These are phyloP conservation scores for Pyrenophora seminiperda DNA, from an alignment of 2,329 filamentous ascomycete genomes.

Conservation along the genomic window DNA sequence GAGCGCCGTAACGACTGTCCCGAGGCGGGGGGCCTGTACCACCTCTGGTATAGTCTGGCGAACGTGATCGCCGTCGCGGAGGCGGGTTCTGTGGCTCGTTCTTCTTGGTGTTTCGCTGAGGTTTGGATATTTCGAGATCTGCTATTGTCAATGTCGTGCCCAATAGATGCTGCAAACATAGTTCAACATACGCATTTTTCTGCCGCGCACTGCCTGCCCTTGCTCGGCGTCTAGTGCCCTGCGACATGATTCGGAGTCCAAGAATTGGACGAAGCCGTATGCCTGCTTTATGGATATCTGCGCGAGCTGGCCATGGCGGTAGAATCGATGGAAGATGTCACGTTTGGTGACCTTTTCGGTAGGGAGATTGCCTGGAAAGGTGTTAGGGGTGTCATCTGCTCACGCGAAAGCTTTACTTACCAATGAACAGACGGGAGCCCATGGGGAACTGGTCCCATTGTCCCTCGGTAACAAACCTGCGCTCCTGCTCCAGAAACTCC, in stretches of 20 bases:
- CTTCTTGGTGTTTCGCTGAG: conserved; percentile 77
- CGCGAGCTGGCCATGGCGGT: conserved; percentile 81
- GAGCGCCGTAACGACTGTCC: conserved; percentile 46
- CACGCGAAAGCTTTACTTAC: conserved; percentile 54
- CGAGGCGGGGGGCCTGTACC: conserved; percentile 55
- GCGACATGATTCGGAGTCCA: conserved; percentile 74
- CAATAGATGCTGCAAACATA: neutral
- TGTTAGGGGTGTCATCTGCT: conserved; percentile 19
- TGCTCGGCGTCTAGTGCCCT: conserved; percentile 78
- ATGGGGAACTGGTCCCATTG: conserved; percentile 82
- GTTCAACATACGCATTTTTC: conserved; percentile 80
- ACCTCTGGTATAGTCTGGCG: conserved; percentile 64
- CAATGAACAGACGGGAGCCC: conserved; percentile 79
- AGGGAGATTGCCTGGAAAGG: conserved; percentile 75
- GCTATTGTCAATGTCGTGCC: conserved; percentile 34
- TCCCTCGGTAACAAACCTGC: conserved; percentile 75
- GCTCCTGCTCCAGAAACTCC: conserved; percentile 73
- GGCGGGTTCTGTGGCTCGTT: conserved; percentile 46
- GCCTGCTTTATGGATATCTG: conserved; percentile 97
- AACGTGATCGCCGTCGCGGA: conserved; percentile 62
- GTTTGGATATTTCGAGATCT: conserved; percentile 91
- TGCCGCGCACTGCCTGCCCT: conserved; percentile 80
- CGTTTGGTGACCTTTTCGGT: conserved; percentile 92
- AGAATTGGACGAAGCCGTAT: conserved; percentile 95
- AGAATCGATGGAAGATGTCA: conserved; percentile 91